phyloP scores from a whole-genome alignment of 2,329 filamentous ascomycete species.

The Elsinoe ampelina region DNA sequence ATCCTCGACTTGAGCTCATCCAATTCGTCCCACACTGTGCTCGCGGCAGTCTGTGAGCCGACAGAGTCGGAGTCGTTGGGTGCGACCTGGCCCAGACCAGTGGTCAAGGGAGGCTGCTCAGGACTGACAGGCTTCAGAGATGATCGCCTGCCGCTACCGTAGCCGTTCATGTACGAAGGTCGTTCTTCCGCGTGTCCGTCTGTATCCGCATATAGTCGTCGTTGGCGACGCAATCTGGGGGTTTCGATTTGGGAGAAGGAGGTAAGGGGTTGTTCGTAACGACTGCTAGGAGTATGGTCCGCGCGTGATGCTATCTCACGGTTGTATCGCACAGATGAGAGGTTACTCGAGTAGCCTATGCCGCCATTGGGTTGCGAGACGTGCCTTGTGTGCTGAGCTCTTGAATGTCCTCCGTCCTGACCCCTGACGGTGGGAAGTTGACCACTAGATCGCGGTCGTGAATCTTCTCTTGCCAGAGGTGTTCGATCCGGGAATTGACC shows the following conservation, averaged over 20 bases:
- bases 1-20: slow-evolving; percentile 94
- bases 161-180: background rate
- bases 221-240: slow-evolving; percentile 6
- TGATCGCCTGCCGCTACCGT: background rate
- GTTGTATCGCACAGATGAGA: background rate
- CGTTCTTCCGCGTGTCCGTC: slow-evolving; percentile 1
- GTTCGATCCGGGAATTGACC: slow-evolving; percentile 8
- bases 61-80: slow-evolving; percentile 58
- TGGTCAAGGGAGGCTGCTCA: background rate
- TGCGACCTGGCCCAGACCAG: background rate
- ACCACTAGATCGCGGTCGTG: slow-evolving; percentile 6
- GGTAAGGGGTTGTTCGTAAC: background rate
- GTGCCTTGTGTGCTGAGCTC: slow-evolving; percentile 5
- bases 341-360: background rate
- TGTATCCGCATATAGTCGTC: background rate
- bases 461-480: background rate
- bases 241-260: background rate
- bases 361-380: slow-evolving; percentile 6
- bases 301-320: background rate
- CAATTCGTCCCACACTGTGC: slow-evolving; percentile 94
- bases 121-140: background rate
- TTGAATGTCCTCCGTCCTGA: background rate
- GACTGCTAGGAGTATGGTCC: background rate
- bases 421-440: background rate
- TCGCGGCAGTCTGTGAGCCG: slow-evolving; percentile 76